Evolutionary conservation across 2,329 filamentous ascomycete genomes (phyloP).

Genomic region (Leptographium radiaticola): DNA sequence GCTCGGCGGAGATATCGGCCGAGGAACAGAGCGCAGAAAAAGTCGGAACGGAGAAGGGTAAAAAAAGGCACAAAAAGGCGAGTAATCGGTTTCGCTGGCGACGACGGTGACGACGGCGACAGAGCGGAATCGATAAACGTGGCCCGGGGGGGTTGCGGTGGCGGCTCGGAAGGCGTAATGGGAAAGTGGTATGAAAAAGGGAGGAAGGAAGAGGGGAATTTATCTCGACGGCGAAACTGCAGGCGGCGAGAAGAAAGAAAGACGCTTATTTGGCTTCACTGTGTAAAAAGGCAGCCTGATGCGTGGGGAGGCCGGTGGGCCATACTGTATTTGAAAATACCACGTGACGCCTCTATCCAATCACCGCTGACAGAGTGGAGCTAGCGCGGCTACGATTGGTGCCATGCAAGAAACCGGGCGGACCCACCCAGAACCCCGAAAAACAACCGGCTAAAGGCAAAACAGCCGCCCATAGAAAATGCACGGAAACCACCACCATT

Average conservation of each 20-base stretch:
- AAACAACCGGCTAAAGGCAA: no score
- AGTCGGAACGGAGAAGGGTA: constrained; percentile 5
- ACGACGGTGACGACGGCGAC: background rate
- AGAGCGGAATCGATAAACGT: background rate
- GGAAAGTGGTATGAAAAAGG: background rate
- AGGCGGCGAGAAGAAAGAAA: background rate
- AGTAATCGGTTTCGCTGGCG: background rate
- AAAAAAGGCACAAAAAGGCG: background rate
- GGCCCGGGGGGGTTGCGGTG: background rate
- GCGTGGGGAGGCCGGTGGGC: background rate
- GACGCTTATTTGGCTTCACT: constrained; percentile 1
- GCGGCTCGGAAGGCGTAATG: background rate
- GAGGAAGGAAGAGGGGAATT: background rate
- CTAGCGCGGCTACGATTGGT: no score
- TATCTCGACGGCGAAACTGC: background rate
- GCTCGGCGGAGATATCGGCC: background rate
- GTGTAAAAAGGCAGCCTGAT: background rate
- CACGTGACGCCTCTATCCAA: background rate
- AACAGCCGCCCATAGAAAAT: no score
- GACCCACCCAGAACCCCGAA: no score
- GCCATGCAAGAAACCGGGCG: no score
- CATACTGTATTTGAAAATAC: background rate
- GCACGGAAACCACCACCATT: no score
- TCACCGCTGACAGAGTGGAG: background rate
- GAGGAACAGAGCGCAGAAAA: background rate